A percentile compares a stretch with the other conserved stretches of the same genome.
These are phyloP conservation scores for Silene coronaria DNA, from an alignment of 179 eudicot species.

Conservation along the genomic window DNA sequence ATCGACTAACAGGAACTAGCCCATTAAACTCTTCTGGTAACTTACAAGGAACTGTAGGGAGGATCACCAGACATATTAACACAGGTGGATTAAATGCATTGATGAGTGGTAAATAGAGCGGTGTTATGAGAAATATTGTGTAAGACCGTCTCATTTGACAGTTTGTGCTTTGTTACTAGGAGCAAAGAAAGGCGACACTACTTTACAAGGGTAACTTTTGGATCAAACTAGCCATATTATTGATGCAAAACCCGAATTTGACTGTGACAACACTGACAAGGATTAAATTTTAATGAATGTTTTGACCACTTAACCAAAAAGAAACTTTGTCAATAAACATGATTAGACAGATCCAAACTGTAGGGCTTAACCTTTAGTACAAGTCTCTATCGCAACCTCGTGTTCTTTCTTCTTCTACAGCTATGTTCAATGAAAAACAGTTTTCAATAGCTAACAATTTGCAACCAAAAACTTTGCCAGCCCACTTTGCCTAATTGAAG, in stretches of 20 bases:
- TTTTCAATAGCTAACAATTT: conserved; percentile 21
- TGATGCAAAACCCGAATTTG: background rate
- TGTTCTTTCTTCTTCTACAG: conserved; percentile 20
- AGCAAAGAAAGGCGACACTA: no score
- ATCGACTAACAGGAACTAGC: no score
- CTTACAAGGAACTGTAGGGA: no score
- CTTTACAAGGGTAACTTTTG: background rate
- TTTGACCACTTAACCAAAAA: background rate
- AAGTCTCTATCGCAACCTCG: conserved; percentile 18
- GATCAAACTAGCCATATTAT: background rate
- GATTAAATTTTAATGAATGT: no score
- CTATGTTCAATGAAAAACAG: background rate
- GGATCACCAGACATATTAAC: no score
- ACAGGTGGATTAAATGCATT: no score
- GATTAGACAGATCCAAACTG: background rate
- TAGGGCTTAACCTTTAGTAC: conserved; percentile 17
- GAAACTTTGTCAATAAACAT: conserved; percentile 5
- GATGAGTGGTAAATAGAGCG: no score
- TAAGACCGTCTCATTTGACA: no score
- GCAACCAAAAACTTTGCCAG: conserved; percentile 7
- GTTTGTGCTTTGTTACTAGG: no score
- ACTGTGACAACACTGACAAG: conserved; percentile 3
- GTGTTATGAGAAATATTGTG: background rate
- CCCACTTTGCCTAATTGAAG: conserved; percentile 3
- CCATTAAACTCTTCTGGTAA: no score